Conservation (phyloP, 495 filamentous ascomycete genomes). For the Penicillium parvum region DNA sequence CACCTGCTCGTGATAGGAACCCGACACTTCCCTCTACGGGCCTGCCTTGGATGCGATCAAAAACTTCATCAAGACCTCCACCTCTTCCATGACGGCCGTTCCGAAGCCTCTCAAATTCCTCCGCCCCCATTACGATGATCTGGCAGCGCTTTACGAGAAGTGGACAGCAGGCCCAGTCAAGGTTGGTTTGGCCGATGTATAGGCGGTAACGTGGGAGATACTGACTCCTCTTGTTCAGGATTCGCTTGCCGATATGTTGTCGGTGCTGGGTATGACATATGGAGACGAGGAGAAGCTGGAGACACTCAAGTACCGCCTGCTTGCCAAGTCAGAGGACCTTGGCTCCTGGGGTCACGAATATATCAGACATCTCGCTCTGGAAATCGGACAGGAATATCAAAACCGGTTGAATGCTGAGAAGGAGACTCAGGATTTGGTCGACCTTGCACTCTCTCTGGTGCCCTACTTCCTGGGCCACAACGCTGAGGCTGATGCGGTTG, state of each 20-base stretch:
- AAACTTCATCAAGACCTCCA: constrained; percentile 96
- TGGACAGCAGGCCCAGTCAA: constrained; percentile 84
- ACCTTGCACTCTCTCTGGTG: constrained; percentile 78
- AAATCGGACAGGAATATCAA: constrained; percentile 90
- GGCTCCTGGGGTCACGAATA: constrained; percentile 99
- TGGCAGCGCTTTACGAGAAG: constrained; percentile 79
- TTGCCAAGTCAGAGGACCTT: constrained; percentile 86
- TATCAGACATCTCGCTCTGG: constrained; percentile 88
- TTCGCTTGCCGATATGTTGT: constrained; percentile 89
- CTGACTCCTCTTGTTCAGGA: constrained; percentile 44
- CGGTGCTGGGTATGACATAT: constrained; percentile 98
- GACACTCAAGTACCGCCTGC: constrained; percentile 89
- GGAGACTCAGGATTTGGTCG: constrained; percentile 65
- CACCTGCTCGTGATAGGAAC: constrained; percentile 55
- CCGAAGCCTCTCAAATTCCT: constrained; percentile 98
- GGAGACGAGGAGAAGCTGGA: constrained; percentile 94
- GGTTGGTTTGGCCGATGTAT: constrained; percentile 36
- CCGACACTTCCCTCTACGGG: constrained; percentile 82
- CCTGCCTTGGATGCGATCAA: constrained; percentile 93
- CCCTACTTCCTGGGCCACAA: constrained; percentile 96
- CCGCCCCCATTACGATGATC: constrained; percentile 85
- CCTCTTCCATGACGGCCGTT: constrained; percentile 97
- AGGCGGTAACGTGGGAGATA: not conserved
- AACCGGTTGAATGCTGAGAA: constrained; percentile 65
- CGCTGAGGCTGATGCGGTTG: constrained; percentile 95